Conservation (phyloP, 2,329 filamentous ascomycete genomes). For the Hortaea werneckii region DNA sequence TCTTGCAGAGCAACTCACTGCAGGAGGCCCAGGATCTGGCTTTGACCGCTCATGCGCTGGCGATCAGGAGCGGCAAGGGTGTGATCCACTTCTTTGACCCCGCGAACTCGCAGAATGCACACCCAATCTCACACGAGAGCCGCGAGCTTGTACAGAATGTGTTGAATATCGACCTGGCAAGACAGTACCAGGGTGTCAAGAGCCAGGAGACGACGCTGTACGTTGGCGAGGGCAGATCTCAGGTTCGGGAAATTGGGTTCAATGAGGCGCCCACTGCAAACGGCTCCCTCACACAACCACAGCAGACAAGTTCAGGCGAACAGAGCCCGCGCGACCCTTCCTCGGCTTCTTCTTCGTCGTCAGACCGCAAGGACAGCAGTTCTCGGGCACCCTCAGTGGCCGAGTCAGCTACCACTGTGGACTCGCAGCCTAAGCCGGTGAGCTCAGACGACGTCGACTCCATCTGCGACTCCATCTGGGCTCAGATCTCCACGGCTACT, state of each 20-base stretch:
- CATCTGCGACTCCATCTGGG: constrained; percentile 72
- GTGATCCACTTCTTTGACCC: constrained; percentile 98
- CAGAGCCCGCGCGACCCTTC: constrained; percentile 42
- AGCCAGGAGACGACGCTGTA: constrained; percentile 62
- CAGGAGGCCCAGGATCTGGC: constrained; percentile 96
- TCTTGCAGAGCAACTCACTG: constrained; percentile 85
- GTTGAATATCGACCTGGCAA: constrained; percentile 61
- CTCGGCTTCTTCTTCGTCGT: constrained; percentile 50
- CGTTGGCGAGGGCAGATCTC: constrained; percentile 63
- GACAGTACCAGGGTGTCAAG: constrained; percentile 57
- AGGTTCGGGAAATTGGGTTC: constrained; percentile 8
- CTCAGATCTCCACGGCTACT: constrained; percentile 57
- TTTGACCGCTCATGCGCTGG: constrained; percentile 84
- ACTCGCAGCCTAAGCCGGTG: constrained; percentile 54
- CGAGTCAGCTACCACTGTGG: constrained; percentile 66
- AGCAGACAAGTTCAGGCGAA: constrained; percentile 9
- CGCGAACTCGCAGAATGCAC: constrained; percentile 57
- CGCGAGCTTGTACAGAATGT: constrained; percentile 56
- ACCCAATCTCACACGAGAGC: constrained; percentile 62
- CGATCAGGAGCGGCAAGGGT: constrained; percentile 85
- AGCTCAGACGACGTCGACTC: constrained; percentile 83
- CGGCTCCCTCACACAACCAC: constrained; percentile 14
- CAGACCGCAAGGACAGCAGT: constrained; percentile 58
- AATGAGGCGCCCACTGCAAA: constrained; percentile 25
- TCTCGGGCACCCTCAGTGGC: constrained; percentile 48